Evolutionary conservation across 2,329 filamentous ascomycete species (phyloP).

Genomic region (Lasiodiplodia sp.): DNA sequence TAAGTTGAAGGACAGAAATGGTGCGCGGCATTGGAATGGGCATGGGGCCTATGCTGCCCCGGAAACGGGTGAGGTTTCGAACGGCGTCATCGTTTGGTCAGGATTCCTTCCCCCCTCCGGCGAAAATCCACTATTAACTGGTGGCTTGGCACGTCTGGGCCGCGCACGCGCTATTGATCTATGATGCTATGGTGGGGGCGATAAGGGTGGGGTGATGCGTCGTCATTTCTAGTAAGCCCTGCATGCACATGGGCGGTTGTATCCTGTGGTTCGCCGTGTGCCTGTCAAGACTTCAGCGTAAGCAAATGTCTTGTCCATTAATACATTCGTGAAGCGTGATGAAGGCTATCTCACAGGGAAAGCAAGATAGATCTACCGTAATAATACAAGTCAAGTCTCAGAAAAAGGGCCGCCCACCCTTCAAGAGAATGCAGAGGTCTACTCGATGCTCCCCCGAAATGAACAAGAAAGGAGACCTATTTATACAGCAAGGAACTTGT

Average conservation of each 20-base stretch:
- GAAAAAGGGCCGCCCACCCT: not conserved
- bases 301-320: not conserved
- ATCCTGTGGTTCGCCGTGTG: no score
- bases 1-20: no score
- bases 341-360: not conserved
- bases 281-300: no score
- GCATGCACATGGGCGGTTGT: no score
- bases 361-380: not conserved
- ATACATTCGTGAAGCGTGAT: not conserved
- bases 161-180: not conserved
- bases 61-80: not conserved
- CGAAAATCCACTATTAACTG: not conserved
- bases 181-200: not conserved
- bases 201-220: not conserved
- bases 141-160: not conserved
- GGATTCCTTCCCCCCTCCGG: not conserved
- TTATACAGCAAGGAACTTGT: slow-evolving; percentile 4
- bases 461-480: not conserved
- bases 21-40: no score
- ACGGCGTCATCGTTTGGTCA: not conserved
- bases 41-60: no score
- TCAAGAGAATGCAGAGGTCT: not conserved
- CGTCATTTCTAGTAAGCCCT: not conserved
- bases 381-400: not conserved
- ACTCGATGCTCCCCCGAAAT: not conserved